Evolutionary conservation across 352 stramenopile genomes (phyloP).

Genomic region (Phytophthora sp.): DNA sequence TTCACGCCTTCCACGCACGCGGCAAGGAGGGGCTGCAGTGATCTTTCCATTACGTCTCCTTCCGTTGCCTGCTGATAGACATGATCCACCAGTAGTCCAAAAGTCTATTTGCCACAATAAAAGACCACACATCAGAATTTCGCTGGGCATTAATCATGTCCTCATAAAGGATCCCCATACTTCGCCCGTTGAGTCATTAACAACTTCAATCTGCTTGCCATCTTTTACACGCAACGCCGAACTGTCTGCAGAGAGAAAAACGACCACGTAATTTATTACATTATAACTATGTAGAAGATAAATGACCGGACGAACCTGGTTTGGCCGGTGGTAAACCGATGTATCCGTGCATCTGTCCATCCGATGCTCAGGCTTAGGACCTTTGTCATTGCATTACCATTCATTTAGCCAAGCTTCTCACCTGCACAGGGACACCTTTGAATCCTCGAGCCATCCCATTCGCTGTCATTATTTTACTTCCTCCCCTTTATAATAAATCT

Average conservation of each 20-base stretch:
- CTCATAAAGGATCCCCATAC: conserved; percentile 20
- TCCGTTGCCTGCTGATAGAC: conserved; percentile 51
- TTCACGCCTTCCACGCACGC: conserved; percentile 65
- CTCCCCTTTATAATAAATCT: conserved; percentile 1
- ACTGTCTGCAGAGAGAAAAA: conserved; percentile 27
- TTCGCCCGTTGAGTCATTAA: conserved; percentile 34
- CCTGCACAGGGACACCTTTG: conserved; percentile 31
- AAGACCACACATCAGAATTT: neutral
- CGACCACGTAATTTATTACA: too few relatives aligned
- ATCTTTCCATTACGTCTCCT: conserved; percentile 52
- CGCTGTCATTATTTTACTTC: neutral
- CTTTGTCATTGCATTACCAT: too few relatives aligned
- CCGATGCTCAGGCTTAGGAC: too few relatives aligned
- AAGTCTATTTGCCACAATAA: conserved; percentile 18
- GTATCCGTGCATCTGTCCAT: conserved; percentile 37
- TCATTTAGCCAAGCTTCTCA: too few relatives aligned
- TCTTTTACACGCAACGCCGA: conserved; percentile 54
- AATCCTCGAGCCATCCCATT: neutral
- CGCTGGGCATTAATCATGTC: neutral
- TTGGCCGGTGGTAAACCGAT: conserved; percentile 23
- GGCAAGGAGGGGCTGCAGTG: conserved; percentile 45
- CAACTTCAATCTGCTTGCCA: conserved; percentile 47
- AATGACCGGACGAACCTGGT: conserved; percentile 21
- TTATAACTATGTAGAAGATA: neutral
- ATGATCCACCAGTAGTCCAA: conserved; percentile 41